Evolutionary conservation across 169 alveolate species (phyloP), one percentile per base, ranked within the genome.

Genomic region (Cryptosporidium felis): DNA sequence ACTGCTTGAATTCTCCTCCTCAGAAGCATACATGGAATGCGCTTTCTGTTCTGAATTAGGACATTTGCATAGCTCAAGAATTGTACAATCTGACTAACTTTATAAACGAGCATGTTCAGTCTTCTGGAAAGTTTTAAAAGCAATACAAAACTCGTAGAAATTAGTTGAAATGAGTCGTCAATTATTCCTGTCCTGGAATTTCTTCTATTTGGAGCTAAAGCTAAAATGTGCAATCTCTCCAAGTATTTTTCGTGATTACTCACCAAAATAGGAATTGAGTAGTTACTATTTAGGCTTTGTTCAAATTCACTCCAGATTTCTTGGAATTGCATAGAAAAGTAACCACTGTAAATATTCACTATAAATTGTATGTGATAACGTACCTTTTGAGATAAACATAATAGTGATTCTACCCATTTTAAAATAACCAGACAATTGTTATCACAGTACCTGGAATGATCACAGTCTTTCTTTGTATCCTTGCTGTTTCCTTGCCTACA

Each of bases 341-440:
- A 53, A 32, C 67, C 21, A 36, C 36, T 36, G 12, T 74, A 74
- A 40, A 32, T 12, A 53, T 74, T 59, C 9, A 53, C 41, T 4
- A 74, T 53, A 21, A 53, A 56, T 53, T 74, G 85, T 9, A 74
- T 36, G n/a, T 65, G 56, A 56, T 36, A 51, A 2, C 85, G 63
- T n/a, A 49, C 56, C 23, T 74, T 49, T 21, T 74, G 66, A 21
- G 60, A 53, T 1, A 51, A 53, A 9, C 38, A 16, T 18, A 51
- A 42, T 36, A 74, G 21, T 2, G 28, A 18, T 16, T 74, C 85
- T 26, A 74, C 41, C 85, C 85, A 74, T 12, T 74, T 74, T 49
- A 74, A 14, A 32, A 74, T 53, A 32, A 16, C n/a, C 12, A 5
- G 12, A 18, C 85, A 74, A 74, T 58, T 42, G 42, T 56, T 56